Conservation (phyloP, 2,329 filamentous ascomycete species). For the Cyanodermella asteris region DNA sequence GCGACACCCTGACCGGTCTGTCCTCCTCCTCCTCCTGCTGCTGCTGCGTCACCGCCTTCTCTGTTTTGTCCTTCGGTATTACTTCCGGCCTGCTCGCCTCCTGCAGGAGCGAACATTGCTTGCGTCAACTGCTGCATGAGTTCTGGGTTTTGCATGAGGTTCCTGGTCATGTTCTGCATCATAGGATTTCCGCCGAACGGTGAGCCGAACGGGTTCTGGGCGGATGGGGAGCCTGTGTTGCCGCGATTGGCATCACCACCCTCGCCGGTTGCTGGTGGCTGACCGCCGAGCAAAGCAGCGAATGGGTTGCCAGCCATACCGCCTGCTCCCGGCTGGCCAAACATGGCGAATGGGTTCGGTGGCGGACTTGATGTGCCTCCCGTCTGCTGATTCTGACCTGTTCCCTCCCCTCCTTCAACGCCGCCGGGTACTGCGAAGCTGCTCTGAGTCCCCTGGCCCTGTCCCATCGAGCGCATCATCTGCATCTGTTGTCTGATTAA, state of each 20-base stretch:
- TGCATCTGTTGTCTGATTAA: constrained; percentile 62
- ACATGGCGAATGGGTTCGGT: constrained; percentile 26
- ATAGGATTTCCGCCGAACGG: constrained; percentile 12
- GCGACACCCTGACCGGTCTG: too few relatives aligned
- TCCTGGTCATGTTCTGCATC: constrained; percentile 18
- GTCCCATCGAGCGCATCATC: constrained; percentile 51
- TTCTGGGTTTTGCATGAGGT: constrained; percentile 37
- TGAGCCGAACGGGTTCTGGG: constrained; percentile 23
- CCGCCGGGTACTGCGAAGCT: constrained; percentile 17
- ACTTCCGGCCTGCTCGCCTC: constrained; percentile 12
- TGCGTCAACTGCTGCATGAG: constrained; percentile 35
- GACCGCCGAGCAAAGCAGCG: constrained; percentile 33
- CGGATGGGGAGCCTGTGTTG: constrained; percentile 8
- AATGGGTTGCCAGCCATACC: constrained; percentile 32
- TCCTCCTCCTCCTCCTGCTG: too few relatives aligned
- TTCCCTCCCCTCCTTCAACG: constrained; percentile 18
- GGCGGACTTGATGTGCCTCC: constrained; percentile 12
- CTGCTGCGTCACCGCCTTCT: constrained; percentile 10
- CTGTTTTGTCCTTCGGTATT: constrained; percentile 21
- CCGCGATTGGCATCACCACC: not conserved
- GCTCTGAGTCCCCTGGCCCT: constrained; percentile 8
- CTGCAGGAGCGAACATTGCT: constrained; percentile 19
- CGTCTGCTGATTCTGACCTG: constrained; percentile 17
- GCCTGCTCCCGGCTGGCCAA: constrained; percentile 14
- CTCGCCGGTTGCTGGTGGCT: constrained; percentile 5